These are phyloP conservation scores for Solanum chmielewskii DNA, from an alignment of 257 asterid species.

Conservation along the genomic window DNA sequence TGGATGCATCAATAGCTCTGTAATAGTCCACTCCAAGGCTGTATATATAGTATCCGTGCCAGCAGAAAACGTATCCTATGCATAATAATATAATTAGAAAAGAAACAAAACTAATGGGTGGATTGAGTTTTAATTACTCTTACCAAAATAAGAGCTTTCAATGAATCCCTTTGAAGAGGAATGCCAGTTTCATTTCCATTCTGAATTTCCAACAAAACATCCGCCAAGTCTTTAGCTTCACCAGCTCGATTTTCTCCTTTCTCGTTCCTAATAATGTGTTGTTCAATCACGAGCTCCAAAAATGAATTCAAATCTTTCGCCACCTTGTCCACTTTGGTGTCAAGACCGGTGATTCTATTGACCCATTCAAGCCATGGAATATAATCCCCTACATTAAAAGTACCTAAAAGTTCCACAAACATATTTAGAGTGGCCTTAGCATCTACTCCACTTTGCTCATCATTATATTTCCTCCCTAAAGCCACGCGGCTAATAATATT, in stretches of 20 bases:
- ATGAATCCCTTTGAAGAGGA: conserved; percentile 9
- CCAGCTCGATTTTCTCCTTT: neutral
- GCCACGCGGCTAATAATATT: neutral
- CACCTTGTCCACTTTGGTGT: conserved; percentile 2
- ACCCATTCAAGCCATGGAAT: conserved; percentile 29
- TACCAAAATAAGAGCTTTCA: neutral
- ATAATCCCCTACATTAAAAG: conserved; percentile 1
- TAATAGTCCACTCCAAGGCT: conserved; percentile 23
- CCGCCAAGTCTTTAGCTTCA: conserved; percentile 4
- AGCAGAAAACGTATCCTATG: conserved; percentile 34
- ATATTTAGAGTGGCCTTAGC: neutral
- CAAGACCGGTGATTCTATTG: conserved; percentile 15
- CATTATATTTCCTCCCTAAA: conserved; percentile 4
- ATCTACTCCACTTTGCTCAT: neutral
- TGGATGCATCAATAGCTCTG: conserved; percentile 19
- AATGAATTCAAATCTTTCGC: conserved; percentile 13
- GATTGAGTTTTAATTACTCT: too few species aligned
- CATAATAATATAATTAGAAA: neutral
- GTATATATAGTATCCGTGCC: conserved; percentile 39
- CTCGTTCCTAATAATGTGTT: neutral
- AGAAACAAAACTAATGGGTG: too few species aligned
- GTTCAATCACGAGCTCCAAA: conserved; percentile 17
- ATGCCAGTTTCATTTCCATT: conserved; percentile 1
- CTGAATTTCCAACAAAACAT: conserved; percentile 14
- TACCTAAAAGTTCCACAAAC: neutral